Conservation (phyloP, 2,329 filamentous ascomycete species). For the Hirsutella rhossiliensis region DNA sequence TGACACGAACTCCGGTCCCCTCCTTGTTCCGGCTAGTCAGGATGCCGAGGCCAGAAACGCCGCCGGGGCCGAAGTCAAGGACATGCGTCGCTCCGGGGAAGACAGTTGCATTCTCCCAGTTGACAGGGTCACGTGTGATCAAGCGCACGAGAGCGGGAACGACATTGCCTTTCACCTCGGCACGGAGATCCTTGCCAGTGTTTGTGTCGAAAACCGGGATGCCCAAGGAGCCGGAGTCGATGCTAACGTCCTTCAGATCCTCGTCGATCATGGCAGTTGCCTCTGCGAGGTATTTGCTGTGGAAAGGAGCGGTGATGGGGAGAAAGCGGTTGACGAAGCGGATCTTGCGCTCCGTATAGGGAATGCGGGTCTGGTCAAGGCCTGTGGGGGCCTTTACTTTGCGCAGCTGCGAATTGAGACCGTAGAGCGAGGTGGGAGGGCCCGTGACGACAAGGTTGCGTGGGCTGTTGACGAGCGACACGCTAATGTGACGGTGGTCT, state of each 20-base stretch:
- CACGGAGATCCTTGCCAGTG: constrained; percentile 73
- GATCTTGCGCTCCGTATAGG: constrained; percentile 89
- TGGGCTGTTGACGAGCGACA: constrained; percentile 93
- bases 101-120: constrained; percentile 91
- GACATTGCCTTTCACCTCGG: constrained; percentile 60
- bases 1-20: constrained; percentile 91
- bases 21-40: constrained; percentile 99
- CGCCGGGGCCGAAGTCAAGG: constrained; percentile 91
- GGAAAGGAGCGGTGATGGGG: constrained; percentile 95
- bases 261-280: constrained; percentile 75
- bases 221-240: constrained; percentile 59
- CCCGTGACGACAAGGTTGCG: constrained; percentile 95
- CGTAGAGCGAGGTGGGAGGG: constrained; percentile 89
- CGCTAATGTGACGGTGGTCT: constrained; percentile 80
- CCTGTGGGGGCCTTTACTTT: constrained; percentile 98
- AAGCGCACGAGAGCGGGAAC: constrained; percentile 79
- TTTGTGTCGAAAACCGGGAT: constrained; percentile 87
- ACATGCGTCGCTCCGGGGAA: constrained; percentile 90
- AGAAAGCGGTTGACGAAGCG: constrained; percentile 95
- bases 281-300: constrained; percentile 83
- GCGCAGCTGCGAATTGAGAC: constrained; percentile 85
- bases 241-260: constrained; percentile 72
- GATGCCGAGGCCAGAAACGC: constrained; percentile 90
- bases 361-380: constrained; percentile 86
- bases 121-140: constrained; percentile 86